Base-by-base conservation (phyloP, 2,329 filamentous ascomycete genomes). In the Fusarium solani-melongenae region DNA sequence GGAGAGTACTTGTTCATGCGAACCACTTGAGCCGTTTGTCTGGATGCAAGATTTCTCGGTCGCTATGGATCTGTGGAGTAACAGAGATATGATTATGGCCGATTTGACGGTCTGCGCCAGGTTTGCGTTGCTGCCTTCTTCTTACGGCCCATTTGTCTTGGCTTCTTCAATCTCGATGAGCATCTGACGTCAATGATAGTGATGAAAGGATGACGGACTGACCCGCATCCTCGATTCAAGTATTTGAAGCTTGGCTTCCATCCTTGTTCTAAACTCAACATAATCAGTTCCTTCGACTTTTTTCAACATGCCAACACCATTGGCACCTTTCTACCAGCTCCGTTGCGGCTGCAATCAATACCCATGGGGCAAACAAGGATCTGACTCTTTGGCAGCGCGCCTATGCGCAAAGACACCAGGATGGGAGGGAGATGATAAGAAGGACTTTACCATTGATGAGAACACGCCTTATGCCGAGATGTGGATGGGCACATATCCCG, bases 401-500 rank as follows among this genome's bases (percentile, higher is more conserved):
- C 83, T 94, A 11, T 93, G 91, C 76, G 86, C 88, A 12, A 88
- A 92, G 73, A 93, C 92, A 0, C 90, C 91, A 0, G 89, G 90
- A 14, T 78, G 72, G 69, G 72, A 59, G 14, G 73, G 68, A 34
- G 62, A 77, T 5, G 70, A 57, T 2, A 72, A 74, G 11, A 64
- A 67, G 17, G 85, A 86, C 38, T 92, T 92, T 82, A 85, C 88
- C 69, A 87, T 94, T 57, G 86, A 94, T 24, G 88, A 93, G 63
- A 84, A 87, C 66, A 86, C 90, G 74, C 82, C 85, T 8, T 95
- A 95, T 78, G 86, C 86, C 0, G 86, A 88, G 87, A 90, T 92
- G 87, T 94, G 92, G 92, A 92, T 94, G 85, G 92, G 92, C 5
- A 94, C 93, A 51, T 94, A 95, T 78, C 92, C 92, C 0, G 89